Evolutionary conservation across 1,284 basidiomycete genomes (phyloP).

Genomic region (Mycena citricolor): DNA sequence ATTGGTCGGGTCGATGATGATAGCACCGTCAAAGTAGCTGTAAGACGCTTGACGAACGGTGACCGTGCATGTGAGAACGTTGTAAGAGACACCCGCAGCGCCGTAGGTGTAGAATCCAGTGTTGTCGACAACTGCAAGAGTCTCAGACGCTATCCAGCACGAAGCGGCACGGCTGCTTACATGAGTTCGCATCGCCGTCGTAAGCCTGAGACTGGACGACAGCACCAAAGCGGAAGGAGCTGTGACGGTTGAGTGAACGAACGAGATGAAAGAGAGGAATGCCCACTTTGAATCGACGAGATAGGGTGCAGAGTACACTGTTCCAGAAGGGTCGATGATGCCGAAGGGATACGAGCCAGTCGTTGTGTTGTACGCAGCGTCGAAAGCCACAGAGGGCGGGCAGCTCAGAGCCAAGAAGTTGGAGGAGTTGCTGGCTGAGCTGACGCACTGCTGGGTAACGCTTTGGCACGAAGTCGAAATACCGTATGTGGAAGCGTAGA

Average conservation of each 20-base stretch:
- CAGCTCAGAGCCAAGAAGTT: slow-evolving; percentile 9
- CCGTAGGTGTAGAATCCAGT: slow-evolving; percentile 17
- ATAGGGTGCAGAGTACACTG: slow-evolving; percentile 2
- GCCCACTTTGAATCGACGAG: slow-evolving; percentile 14
- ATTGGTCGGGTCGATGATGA: slow-evolving; percentile 13
- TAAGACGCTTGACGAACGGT: slow-evolving; percentile 16
- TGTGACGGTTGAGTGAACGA: slow-evolving; percentile 2
- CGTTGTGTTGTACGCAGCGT: slow-evolving; percentile 11
- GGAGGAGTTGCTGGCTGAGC: slow-evolving; percentile 1
- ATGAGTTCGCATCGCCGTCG: slow-evolving; percentile 5
- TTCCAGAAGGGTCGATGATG: slow-evolving; percentile 11
- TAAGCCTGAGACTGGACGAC: slow-evolving; percentile 16
- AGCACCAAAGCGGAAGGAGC: slow-evolving; percentile 18
- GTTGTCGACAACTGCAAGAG: slow-evolving; percentile 8
- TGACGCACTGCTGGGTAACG: slow-evolving; percentile 13
- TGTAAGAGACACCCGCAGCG: slow-evolving; percentile 1
- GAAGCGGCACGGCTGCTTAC: too few species aligned
- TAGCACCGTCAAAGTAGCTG: slow-evolving; percentile 14
- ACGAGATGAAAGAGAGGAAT: neutral
- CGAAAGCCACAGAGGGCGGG: slow-evolving; percentile 13
- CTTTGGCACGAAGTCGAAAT: slow-evolving; percentile 11
- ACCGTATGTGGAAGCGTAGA: slow-evolving; percentile 12
- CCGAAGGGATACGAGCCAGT: slow-evolving; percentile 10
- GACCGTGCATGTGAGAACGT: slow-evolving; percentile 18
- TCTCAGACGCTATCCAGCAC: neutral